phyloP scores from a whole-genome alignment of 306 rosid genomes.

The Gillenia trifoliata region DNA sequence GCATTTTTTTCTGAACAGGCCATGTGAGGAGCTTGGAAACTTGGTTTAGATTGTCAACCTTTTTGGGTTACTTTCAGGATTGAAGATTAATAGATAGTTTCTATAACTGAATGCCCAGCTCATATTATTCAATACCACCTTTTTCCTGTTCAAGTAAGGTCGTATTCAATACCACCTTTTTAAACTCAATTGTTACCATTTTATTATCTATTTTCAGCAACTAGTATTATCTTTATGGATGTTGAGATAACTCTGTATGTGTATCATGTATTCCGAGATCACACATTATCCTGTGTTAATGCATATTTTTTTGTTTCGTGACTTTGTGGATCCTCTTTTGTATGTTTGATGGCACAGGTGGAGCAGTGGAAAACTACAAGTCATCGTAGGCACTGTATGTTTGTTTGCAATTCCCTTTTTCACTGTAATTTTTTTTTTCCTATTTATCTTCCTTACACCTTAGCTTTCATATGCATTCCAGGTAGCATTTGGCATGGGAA shows the following conservation, averaged over 20 bases:
- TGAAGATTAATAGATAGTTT: background rate
- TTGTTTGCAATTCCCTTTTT: constrained; percentile 12
- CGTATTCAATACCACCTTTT: background rate
- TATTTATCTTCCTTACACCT: background rate
- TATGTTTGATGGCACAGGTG: constrained; percentile 52
- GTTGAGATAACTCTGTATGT: background rate
- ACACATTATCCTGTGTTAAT: background rate
- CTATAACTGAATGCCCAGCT: background rate
- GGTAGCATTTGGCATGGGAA: constrained; percentile 99
- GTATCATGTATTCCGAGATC: background rate
- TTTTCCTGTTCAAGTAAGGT: too few relatives aligned
- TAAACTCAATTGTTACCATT: background rate
- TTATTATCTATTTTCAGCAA: background rate
- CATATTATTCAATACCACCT: background rate
- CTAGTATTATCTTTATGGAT: background rate
- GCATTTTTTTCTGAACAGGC: too few relatives aligned
- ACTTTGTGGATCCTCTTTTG: constrained; percentile 9
- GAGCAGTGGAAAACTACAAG: constrained; percentile 84
- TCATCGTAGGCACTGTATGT: constrained; percentile 91
- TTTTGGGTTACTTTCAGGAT: background rate
- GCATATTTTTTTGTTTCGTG: background rate
- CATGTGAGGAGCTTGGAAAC: background rate
- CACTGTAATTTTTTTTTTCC: background rate
- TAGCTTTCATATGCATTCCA: constrained; percentile 36
- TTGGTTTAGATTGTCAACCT: background rate